Evolutionary conservation across 2,329 filamentous ascomycete species (phyloP).

Genomic region (Ceratocystiopsis sp.): DNA sequence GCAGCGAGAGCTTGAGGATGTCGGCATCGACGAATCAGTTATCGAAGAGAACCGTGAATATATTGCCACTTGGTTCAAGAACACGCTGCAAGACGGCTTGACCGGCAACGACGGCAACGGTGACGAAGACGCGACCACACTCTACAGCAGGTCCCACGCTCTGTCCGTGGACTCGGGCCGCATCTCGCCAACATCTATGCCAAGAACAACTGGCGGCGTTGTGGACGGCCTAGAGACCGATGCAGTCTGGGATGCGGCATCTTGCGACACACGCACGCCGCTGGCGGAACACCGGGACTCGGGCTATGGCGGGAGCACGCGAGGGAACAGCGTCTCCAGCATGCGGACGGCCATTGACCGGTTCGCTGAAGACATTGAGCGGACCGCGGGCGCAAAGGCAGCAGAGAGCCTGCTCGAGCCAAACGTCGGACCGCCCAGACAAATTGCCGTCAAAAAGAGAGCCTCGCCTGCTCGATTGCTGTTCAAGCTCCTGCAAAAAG

Average conservation of each 20-base stretch:
- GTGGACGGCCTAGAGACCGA: too few species aligned
- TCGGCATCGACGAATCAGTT: slow-evolving; percentile 11
- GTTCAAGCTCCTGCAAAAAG: slow-evolving; percentile 13
- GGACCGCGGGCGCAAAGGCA: background rate
- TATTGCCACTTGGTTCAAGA: slow-evolving; percentile 13
- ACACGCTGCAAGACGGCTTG: slow-evolving; percentile 11
- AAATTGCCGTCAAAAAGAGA: background rate
- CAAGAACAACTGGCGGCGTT: too few species aligned
- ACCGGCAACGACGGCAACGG: slow-evolving; percentile 3
- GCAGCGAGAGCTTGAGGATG: slow-evolving; percentile 13
- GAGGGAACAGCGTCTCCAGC: background rate
- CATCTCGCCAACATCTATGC: slow-evolving; percentile 2
- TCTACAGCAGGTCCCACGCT: background rate
- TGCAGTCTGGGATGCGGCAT: too few species aligned
- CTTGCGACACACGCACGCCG: too few species aligned
- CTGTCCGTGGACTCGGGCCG: background rate
- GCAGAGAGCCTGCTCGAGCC: too few species aligned
- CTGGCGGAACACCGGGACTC: background rate
- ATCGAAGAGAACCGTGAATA: slow-evolving; percentile 13
- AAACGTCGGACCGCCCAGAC: too few species aligned
- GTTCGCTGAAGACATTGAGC: background rate
- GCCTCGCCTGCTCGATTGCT: slow-evolving; percentile 9
- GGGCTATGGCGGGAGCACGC: too few species aligned
- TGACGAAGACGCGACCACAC: slow-evolving; percentile 2
- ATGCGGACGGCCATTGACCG: background rate